Evolutionary conservation across 192 early-diverging fungal species (phyloP), one percentile per base, ranked within the genome.

Genomic region (Radiomyces spectabilis): DNA sequence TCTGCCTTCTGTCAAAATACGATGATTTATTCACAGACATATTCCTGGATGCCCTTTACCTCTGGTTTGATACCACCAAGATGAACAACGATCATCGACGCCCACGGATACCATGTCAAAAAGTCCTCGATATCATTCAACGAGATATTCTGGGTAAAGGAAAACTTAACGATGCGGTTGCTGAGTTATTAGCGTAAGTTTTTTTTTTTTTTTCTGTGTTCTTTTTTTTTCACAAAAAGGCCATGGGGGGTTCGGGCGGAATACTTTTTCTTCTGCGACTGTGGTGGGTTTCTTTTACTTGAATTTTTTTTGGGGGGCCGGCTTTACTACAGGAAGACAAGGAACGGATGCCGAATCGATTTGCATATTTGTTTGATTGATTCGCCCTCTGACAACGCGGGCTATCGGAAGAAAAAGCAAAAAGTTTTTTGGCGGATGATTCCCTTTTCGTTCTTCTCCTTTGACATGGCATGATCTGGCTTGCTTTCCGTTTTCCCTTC

Each of bases 21-120:
- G 78, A 80, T 57, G 78, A 80, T 46, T 38, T 77, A 21, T 48
- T 77, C 41, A 68, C 73, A 5, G 70, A 70, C 47, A 47, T 75
- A 30, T 60, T 77, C 35, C 59, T 80, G 13, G 78, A 80, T 35
- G 61, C 51, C 3, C 32, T 73, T 21, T 48, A 62, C 30, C 57
- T 80, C 0, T 80, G 78, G 78, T 80, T 74, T 54, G 42, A 57
- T 42, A 75, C 74, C 1, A 53, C 70, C 34, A 74, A 76, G 43
- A 72, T 80, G 67, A 74, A 67, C 46, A 56, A 47, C 15, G 69
- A 74, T 37, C 68, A 74, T 30, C 32, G 38, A 16, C 41, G 57
- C 12, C 41, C 65, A 41, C 7, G 51, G 18, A 32, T 71, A 19
- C 51, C 51, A 5, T 40, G 33, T 13, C 51, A 31, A 15, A 41